These are phyloP conservation scores for Jasminum sambac DNA, from an alignment of 257 asterid species.

Conservation along the genomic window DNA sequence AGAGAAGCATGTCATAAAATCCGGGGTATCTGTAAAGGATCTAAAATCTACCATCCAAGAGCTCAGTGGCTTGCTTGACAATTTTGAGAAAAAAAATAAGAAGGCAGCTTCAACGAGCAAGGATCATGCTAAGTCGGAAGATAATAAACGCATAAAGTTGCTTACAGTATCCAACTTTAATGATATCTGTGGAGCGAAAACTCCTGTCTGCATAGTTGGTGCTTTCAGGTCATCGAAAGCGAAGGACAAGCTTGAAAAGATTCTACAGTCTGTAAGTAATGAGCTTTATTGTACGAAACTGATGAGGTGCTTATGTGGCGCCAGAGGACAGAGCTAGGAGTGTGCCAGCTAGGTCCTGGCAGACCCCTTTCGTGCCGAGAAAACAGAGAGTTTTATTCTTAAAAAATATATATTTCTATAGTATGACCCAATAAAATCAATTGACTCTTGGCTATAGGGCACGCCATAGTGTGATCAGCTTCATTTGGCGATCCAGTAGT, in stretches of 20 bases:
- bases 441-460: no score
- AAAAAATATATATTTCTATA: no score
- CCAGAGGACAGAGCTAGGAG: no score
- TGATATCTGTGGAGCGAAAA: constrained; percentile 60
- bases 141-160: constrained; percentile 39
- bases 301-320: neutral
- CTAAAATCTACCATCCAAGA: constrained; percentile 75
- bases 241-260: constrained; percentile 57
- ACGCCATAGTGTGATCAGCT: no score
- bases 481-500: no score
- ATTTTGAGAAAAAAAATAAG: constrained; percentile 65
- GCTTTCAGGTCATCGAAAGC: constrained; percentile 67
- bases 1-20: constrained; percentile 59
- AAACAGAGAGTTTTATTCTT: no score
- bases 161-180: constrained; percentile 67
- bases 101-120: constrained; percentile 55
- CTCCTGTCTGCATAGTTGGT: constrained; percentile 85
- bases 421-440: no score
- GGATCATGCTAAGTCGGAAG: constrained; percentile 42
- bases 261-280: constrained; percentile 63
- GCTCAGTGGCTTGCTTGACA: constrained; percentile 67
- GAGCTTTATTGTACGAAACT: neutral
- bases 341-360: no score
- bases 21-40: constrained; percentile 78
- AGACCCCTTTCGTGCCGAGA: no score